These are phyloP conservation scores for Lomentospora prolificans DNA, from an alignment of 2,329 filamentous ascomycete genomes.

Conservation along the genomic window DNA sequence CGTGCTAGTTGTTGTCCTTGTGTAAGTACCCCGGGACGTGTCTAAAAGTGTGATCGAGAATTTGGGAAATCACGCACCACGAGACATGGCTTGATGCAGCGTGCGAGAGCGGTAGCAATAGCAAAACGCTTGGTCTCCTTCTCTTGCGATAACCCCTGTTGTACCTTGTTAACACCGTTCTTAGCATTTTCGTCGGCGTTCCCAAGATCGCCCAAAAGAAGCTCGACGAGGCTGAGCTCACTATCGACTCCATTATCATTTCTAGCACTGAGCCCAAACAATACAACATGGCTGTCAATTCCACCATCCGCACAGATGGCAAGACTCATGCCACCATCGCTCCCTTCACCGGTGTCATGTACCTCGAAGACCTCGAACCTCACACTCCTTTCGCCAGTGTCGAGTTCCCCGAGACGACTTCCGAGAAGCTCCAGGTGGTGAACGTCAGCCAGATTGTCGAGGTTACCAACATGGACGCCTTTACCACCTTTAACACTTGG, in stretches of 20 bases:
- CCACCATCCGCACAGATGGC: slow-evolving; percentile 41
- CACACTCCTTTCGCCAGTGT: slow-evolving; percentile 40
- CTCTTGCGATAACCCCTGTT: background rate
- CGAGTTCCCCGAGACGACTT: slow-evolving; percentile 40
- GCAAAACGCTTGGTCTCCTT: no score
- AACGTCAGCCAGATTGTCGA: slow-evolving; percentile 39
- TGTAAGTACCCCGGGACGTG: slow-evolving; percentile 40
- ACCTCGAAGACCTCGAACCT: slow-evolving; percentile 37
- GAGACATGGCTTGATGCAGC: no score
- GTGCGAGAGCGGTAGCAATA: no score
- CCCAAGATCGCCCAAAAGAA: slow-evolving; percentile 47
- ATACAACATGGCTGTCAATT: slow-evolving; percentile 45
- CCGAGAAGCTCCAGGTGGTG: slow-evolving; percentile 37
- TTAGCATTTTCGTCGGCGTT: slow-evolving; percentile 45
- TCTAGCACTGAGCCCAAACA: slow-evolving; percentile 32
- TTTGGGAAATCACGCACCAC: background rate
- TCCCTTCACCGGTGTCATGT: slow-evolving; percentile 42
- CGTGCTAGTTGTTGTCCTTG: slow-evolving; percentile 45
- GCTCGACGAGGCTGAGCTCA: slow-evolving; percentile 41
- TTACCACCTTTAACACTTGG: slow-evolving; percentile 45
- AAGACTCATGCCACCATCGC: slow-evolving; percentile 41
- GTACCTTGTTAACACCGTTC: slow-evolving; percentile 8
- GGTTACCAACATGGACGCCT: slow-evolving; percentile 36
- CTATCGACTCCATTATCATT: slow-evolving; percentile 40
- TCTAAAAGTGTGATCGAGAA: background rate